Percentiles rank a stretch among this genome's conserved stretches.
phyloP scores from a whole-genome alignment of 345 rosid genomes.

The Pistacia integerrima region DNA sequence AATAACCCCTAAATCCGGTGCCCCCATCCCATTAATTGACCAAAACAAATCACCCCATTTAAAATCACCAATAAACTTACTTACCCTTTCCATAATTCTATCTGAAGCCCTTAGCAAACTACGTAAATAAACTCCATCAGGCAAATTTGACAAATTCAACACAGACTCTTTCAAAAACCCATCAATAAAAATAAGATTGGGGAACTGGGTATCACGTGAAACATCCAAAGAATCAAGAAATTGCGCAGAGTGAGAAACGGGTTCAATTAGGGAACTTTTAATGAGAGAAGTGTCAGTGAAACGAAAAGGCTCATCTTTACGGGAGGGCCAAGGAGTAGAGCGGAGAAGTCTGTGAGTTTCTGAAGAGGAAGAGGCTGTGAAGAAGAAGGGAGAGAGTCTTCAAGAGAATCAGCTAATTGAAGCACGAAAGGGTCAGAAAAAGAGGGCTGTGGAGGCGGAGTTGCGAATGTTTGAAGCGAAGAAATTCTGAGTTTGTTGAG shows the following conservation, averaged over 20 bases:
- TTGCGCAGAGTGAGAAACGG: slow-evolving; percentile 52
- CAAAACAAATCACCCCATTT: slow-evolving; percentile 83
- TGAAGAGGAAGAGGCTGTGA: slow-evolving; percentile 53
- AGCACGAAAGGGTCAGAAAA: slow-evolving; percentile 92
- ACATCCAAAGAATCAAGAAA: slow-evolving; percentile 24
- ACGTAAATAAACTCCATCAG: slow-evolving; percentile 77
- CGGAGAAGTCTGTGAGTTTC: slow-evolving; percentile 67
- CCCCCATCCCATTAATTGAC: slow-evolving; percentile 89
- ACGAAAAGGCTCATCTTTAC: slow-evolving; percentile 82
- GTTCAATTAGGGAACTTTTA: slow-evolving; percentile 59
- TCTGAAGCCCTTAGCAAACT: slow-evolving; percentile 48
- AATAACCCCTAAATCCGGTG: slow-evolving; percentile 79
- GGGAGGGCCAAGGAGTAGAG: slow-evolving; percentile 91
- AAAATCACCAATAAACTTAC: slow-evolving; percentile 49
- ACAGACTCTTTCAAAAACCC: slow-evolving; percentile 63
- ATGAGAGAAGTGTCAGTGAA: slow-evolving; percentile 87
- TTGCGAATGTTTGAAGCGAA: slow-evolving; percentile 33
- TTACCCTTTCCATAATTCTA: slow-evolving; percentile 47
- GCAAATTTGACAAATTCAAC: slow-evolving; percentile 53
- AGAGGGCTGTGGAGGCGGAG: slow-evolving; percentile 40
- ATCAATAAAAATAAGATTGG: slow-evolving; percentile 58
- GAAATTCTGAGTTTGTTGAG: slow-evolving; percentile 31
- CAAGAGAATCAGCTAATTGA: slow-evolving; percentile 83
- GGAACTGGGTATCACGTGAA: slow-evolving; percentile 43
- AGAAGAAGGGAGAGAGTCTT: slow-evolving; percentile 65